These are phyloP conservation scores for Hymenotorrendiella dingleyae DNA, from an alignment of 2,329 filamentous ascomycete species.

Conservation along the genomic window DNA sequence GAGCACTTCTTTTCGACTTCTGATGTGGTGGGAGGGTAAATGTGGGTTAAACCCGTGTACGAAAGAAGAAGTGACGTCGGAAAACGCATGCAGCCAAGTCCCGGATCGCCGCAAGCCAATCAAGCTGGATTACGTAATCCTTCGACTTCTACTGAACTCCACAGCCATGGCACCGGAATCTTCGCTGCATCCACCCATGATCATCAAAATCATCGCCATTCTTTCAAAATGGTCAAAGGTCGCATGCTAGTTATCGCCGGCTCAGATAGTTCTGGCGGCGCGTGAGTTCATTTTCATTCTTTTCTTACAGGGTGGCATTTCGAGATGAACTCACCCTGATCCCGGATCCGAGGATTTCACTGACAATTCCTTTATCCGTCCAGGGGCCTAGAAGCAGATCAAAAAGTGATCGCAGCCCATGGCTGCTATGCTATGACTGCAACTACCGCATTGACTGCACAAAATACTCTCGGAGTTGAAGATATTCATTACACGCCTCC, in stretches of 20 bases:
- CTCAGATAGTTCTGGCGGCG: slow-evolving; percentile 70
- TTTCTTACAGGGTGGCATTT: no score
- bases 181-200: no score
- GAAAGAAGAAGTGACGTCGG: no score
- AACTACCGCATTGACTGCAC: slow-evolving; percentile 90
- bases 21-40: no score
- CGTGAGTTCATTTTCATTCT: slow-evolving; percentile 44
- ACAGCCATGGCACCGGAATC: no score
- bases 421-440: slow-evolving; percentile 94
- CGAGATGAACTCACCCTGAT: neutral
- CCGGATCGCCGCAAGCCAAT: no score
- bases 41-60: no score
- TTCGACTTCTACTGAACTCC: no score
- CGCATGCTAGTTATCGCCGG: slow-evolving; percentile 65
- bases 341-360: slow-evolving; percentile 5
- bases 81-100: no score
- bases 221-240: slow-evolving; percentile 29
- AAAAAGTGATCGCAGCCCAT: slow-evolving; percentile 89
- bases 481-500: slow-evolving; percentile 76
- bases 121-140: no score
- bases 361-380: slow-evolving; percentile 7
- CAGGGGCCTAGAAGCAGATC: slow-evolving; percentile 90
- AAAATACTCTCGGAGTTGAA: slow-evolving; percentile 81
- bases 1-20: no score
- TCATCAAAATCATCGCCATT: no score